Conservation (phyloP, 164 flowering plant species). For the Saururus chinensis region DNA sequence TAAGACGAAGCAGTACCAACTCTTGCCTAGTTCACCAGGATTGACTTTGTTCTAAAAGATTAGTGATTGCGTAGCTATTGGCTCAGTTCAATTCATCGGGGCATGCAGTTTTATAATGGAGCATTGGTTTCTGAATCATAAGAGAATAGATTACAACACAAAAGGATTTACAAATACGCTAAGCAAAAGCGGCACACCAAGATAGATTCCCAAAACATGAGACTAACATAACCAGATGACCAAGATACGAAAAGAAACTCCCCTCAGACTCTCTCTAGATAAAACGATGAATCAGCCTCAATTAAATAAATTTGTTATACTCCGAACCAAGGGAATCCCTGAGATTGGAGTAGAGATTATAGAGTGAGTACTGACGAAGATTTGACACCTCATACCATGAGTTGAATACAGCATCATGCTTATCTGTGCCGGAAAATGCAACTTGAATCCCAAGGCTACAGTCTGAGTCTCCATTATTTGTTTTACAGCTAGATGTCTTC, state of each 20-base stretch:
- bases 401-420: conserved; percentile 60
- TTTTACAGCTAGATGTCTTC: conserved; percentile 42
- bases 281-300: background rate
- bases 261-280: background rate
- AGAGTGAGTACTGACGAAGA: conserved; percentile 84
- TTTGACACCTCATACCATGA: conserved; percentile 92
- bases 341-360: conserved; percentile 65
- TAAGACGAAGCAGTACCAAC: too few relatives aligned
- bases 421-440: conserved; percentile 95
- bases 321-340: conserved; percentile 62
- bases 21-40: too few relatives aligned
- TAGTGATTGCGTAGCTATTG: too few relatives aligned
- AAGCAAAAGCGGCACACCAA: background rate
- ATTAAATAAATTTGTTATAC: conserved; percentile 51
- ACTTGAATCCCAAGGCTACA: conserved; percentile 91
- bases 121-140: background rate
- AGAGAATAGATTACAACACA: background rate
- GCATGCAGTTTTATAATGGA: background rate
- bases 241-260: background rate
- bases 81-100: too few relatives aligned
- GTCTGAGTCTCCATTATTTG: conserved; percentile 56
- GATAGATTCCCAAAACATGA: background rate
- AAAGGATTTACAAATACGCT: background rate
- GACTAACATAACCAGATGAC: background rate
- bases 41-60: too few relatives aligned